Evolutionary conservation across 2,329 filamentous ascomycete genomes (phyloP), one percentile per base, ranked within the genome.

Genomic region (Xylariaceae sp.): DNA sequence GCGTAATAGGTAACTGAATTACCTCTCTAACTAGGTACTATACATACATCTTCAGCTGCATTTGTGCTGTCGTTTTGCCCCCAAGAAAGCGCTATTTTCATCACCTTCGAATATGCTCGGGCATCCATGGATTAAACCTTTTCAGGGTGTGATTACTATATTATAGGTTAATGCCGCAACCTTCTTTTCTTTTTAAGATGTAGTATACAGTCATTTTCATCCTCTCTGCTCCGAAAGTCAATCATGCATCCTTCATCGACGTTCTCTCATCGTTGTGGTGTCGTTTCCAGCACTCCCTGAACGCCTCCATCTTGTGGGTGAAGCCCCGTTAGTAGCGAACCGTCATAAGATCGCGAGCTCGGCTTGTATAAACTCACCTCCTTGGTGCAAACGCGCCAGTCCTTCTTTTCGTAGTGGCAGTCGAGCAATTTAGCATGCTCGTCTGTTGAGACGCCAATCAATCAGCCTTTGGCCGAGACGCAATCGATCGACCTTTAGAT

Each of bases 401-500:
- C 95, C 73, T 93, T 96, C 81, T 93, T 96, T 52, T 93, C 91
- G 70, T 86, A 96, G 74, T 96, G 96, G 75, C 95, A 99, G 73
- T 98, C 91, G 37, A 92, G 97, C 87, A 99, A 84, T 70, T 87
- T 93, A 51, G 84, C 79, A 70, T 98, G 96, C 71, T 98, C 93
- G 20, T 85, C 93, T 97, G n/a, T n/a, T n/a, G n/a, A n/a, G n/a
- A 48, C 12, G 45, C 18, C n/a, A n/a, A 32, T 46, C 12, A 42
- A 49, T 59, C 18, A 54, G 56, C 40, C 23, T 40, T 21, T 29
- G 16, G 23, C 40, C 18, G 16, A 40, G 41, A 2, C 41, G 32
- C 40, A 26, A 48, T 44, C 52, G 40, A 62, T 18, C n/a, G 40
- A 62, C n/a, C n/a, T 29, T 32, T 20, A 51, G 61, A 40, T 77